Conservation (phyloP, 2,329 filamentous ascomycete species). For the Annulohypoxylon truncatum region DNA sequence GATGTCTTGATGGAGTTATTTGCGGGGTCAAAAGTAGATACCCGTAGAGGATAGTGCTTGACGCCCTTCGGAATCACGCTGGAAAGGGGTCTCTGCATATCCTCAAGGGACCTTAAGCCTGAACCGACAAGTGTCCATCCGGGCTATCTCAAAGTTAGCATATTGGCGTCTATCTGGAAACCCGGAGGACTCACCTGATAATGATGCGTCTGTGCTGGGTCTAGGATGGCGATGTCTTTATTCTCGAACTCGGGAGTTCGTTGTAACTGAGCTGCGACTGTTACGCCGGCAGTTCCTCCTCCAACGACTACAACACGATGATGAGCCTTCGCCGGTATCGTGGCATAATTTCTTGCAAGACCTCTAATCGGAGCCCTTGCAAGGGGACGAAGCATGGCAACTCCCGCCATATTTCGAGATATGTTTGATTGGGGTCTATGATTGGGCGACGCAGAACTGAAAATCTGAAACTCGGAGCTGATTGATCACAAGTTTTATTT, state of each 20-base stretch:
- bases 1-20: constrained; percentile 52
- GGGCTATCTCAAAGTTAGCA: constrained; percentile 42
- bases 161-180: neutral
- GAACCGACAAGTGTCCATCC: constrained; percentile 55
- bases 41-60: constrained; percentile 51
- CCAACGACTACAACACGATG: constrained; percentile 77
- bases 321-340: constrained; percentile 50
- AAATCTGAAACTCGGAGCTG: constrained; percentile 6
- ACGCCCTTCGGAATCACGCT: constrained; percentile 50
- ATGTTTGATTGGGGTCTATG: neutral
- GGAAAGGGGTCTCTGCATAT: constrained; percentile 47
- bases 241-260: constrained; percentile 45
- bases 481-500: constrained; percentile 21
- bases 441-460: constrained; percentile 21
- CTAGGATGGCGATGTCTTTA: constrained; percentile 53
- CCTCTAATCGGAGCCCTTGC: constrained; percentile 32
- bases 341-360: constrained; percentile 45
- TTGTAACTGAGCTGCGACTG: constrained; percentile 75
- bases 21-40: constrained; percentile 51
- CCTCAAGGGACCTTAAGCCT: constrained; percentile 48
- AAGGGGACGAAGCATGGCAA: constrained; percentile 38
- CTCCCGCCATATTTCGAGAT: constrained; percentile 23
- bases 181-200: constrained; percentile 46
- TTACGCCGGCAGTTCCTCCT: constrained; percentile 72
- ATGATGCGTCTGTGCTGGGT: constrained; percentile 51